Evolutionary conservation across 2,329 filamentous ascomycete species (phyloP).

Genomic region (Epichloe festucae): DNA sequence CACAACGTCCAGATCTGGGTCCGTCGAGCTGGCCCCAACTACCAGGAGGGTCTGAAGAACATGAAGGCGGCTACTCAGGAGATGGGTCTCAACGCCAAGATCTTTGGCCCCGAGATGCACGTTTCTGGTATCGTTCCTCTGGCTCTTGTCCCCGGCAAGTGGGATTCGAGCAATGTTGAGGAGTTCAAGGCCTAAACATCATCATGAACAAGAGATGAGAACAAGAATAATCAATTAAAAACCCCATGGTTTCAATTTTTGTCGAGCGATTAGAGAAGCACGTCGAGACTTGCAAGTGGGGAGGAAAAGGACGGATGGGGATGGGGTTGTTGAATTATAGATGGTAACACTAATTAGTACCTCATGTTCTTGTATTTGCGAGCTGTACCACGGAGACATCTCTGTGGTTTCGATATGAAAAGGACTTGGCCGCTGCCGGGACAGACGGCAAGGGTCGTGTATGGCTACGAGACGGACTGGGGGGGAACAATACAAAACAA

Average conservation of each 20-base stretch:
- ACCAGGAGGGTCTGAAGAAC: conserved; percentile 99
- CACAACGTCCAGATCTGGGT: conserved; percentile 99
- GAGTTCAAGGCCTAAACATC: conserved; percentile 44
- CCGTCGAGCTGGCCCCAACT: conserved; percentile 77
- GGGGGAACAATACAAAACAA: no score
- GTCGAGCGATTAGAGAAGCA: background rate
- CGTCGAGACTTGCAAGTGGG: background rate
- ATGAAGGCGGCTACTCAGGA: conserved; percentile 95
- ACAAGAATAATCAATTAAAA: background rate
- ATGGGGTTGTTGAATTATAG: conserved; percentile 7
- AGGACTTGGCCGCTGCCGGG: conserved; percentile 1
- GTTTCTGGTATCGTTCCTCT: conserved; percentile 94
- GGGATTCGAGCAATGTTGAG: conserved; percentile 46
- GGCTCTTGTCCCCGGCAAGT: conserved; percentile 58
- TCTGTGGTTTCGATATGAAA: background rate
- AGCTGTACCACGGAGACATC: conserved; percentile 17
- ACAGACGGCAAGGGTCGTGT: conserved; percentile 2
- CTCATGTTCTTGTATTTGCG: conserved; percentile 21
- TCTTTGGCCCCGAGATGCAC: conserved; percentile 74
- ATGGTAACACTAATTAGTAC: conserved; percentile 10
- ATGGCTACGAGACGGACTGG: conserved; percentile 2
- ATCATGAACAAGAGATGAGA: background rate
- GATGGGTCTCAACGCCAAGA: conserved; percentile 61
- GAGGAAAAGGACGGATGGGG: background rate
- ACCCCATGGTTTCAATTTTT: background rate